Base-by-base conservation (phyloP, 306 rosid species). In the Ziziphus jujuba region DNA sequence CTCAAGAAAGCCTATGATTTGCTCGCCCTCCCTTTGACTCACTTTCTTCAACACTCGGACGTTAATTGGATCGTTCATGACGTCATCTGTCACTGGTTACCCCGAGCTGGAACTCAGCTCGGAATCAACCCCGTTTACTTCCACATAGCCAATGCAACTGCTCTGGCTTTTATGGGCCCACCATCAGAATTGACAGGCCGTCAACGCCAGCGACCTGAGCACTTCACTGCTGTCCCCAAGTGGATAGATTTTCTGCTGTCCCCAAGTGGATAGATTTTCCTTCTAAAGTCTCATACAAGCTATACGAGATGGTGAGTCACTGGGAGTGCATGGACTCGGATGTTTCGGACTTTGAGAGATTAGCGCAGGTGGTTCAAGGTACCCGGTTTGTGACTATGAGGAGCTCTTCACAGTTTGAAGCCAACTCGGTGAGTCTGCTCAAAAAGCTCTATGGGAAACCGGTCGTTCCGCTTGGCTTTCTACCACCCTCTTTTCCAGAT, bases 1-100 rank as follows among this genome's bases (percentile, higher is more conserved):
- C 75, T 76, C 62, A 76, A 70, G 23, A 63, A 57, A 19, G 72
- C 80, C 13, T 64, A 48, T 45, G 81, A 77, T 43, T 33, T 33
- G 48, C 81, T 71, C 40, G 40, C 45, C 34, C 65, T 11, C 3
- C 24, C 24, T 4, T 21, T 71, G 20, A 20, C n/a, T 25, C 49
- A 36, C 6, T 33, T 66, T 47, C 49, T 72, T n/a, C 2, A 23
- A 63, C 31, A 50, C 21, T 63, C 61, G 0, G 62, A 33, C 9
- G 65, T 50, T 10, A 50, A 45, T 35, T 72, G 77, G 81, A 33
- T 71, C 12, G 38, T 77, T 56, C 73, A 66, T 11, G 77, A 77
- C 16, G n/a, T 71, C 35, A 19, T 0, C 1, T n/a, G 54, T 12
- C 43, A 65, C 38, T 71, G 74, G 73, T 16, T 77, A 0, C 70